Base-by-base conservation (phyloP, 345 rosid species). In the Acer saccharum region DNA sequence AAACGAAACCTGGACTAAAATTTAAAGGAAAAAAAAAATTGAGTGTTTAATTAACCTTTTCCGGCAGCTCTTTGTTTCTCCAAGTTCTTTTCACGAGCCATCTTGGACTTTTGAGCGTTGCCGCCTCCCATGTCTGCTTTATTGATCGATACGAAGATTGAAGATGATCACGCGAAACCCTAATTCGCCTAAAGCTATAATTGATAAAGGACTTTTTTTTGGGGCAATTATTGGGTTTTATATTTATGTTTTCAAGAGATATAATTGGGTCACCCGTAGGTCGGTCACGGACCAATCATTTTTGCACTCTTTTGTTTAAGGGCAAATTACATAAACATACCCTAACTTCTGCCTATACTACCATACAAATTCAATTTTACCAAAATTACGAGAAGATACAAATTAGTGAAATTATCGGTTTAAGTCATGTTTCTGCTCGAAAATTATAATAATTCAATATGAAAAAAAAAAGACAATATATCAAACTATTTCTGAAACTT, bases 51-150 rank as follows among this genome's bases (percentile, higher is more conserved):
- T 20, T 29, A 54, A 86, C 91, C 89, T 79, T 83, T 86, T 2
- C 76, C 41, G 20, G 82, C 23, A 32, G 76, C 76, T 68, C 81
- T 86, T 21, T 76, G 78, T 85, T 86, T 88, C 81, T 88, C 93
- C 75, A 80, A 2, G 79, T 88, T 80, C 82, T 46, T 85, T 81
- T 85, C 85, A 13, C 91, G 89, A 4, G 91, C 89, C 86, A 80
- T 88, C 85, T 83, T 88, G 71, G 91, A 44, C 43, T 88, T 88
- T 69, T 88, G 90, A 67, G 60, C 90, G 81, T 87, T 87, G 78
- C 90, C 90, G 10, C 88, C 88, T 71, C 90, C 90, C 88, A 85
- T 87, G 25, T 66, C 65, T 65, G 73, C 12, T 41, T 16, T 61
- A 75, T 71, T 55, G 44, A 14, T 61, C 29, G 76, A 55, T 48